Percentiles rank a stretch among this genome's conserved stretches.
Evolutionary conservation across 306 rosid species (phyloP).

Genomic region (Gastrolobium bilobum): DNA sequence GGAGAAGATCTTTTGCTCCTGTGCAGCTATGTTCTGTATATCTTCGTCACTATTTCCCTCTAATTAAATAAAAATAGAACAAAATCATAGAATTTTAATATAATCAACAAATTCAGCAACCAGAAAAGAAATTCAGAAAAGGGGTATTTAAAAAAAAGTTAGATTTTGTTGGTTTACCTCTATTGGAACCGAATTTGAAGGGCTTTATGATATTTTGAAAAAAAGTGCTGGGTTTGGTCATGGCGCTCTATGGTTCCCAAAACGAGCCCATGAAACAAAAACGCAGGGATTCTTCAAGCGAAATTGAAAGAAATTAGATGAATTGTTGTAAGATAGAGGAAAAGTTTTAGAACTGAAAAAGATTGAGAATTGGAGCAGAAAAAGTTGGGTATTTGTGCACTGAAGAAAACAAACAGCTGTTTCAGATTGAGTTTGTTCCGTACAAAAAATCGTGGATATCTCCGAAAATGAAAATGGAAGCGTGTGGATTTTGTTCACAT

Average conservation of each 20-base stretch:
- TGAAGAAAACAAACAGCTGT: background rate
- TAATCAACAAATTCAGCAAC: background rate
- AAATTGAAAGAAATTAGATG: background rate
- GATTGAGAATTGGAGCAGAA: background rate
- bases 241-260: slow-evolving; percentile 42
- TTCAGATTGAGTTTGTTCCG: background rate
- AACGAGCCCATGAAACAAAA: slow-evolving; percentile 53
- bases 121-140: background rate
- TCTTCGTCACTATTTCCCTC: slow-evolving; percentile 63
- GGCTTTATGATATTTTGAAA: slow-evolving; percentile 57
- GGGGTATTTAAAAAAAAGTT: background rate
- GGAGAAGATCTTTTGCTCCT: slow-evolving; percentile 68
- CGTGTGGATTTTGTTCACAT: slow-evolving; percentile 10
- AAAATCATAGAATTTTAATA: background rate
- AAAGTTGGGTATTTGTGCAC: no score
- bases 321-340: background rate
- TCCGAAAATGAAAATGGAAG: background rate
- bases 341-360: background rate
- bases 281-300: background rate
- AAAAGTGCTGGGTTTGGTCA: slow-evolving; percentile 65
- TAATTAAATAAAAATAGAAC: slow-evolving; percentile 44
- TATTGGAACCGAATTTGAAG: slow-evolving; percentile 57
- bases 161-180: slow-evolving; percentile 52
- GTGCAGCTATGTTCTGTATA: slow-evolving; percentile 68
- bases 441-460: background rate